Evolutionary conservation across 768 basidiomycete species (phyloP).

Genomic region (Mrakia gelida): DNA sequence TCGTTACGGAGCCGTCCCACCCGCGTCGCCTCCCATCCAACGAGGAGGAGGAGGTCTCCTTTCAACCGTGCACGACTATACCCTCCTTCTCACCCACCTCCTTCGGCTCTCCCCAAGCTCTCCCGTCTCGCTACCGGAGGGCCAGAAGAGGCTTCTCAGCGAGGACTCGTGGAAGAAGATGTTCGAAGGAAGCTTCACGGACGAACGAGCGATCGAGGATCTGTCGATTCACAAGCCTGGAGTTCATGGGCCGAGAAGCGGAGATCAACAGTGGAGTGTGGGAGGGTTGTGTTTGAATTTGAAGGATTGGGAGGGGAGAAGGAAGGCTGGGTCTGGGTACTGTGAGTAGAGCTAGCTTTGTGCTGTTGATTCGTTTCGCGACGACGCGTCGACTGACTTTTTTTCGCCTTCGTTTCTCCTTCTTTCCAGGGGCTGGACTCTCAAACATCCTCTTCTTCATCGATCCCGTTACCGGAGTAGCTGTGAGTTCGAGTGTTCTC

Average conservation of each 20-base stretch:
- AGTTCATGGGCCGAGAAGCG: not conserved
- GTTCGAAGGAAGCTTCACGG: not conserved
- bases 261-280: not conserved
- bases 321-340: slow-evolving; percentile 9
- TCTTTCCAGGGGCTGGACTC: not conserved
- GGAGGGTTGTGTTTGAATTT: slow-evolving; percentile 1
- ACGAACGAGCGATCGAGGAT: not conserved
- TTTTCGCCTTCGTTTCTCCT: too few relatives aligned
- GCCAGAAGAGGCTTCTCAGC: not conserved
- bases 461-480: not conserved
- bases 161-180: not conserved
- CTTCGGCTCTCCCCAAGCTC: not conserved
- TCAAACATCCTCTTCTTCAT: slow-evolving; percentile 14
- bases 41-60: slow-evolving; percentile 8
- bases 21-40: not conserved
- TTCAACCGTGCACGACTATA: not conserved
- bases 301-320: slow-evolving; percentile 6
- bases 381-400: not conserved
- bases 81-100: not conserved
- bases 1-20: not conserved
- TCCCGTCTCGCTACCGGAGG: not conserved
- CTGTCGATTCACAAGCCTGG: not conserved
- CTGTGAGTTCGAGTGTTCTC: not conserved
- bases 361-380: too few relatives aligned
- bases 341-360: not conserved